Conservation (phyloP, 768 basidiomycete genomes). For the Amanita jacksonii region DNA sequence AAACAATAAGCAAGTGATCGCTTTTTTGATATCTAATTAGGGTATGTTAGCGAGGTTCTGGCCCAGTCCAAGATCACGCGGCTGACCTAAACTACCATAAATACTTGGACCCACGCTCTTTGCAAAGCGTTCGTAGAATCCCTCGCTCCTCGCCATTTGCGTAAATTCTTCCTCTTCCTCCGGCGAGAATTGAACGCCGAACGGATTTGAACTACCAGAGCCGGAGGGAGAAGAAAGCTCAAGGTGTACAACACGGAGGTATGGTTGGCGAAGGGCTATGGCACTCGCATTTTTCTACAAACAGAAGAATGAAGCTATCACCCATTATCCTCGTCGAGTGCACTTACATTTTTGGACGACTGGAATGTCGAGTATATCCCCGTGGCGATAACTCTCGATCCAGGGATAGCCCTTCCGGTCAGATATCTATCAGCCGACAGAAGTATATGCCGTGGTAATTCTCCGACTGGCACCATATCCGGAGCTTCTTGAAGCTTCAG, state of each 20-base stretch:
- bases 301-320: background rate
- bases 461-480: constrained; percentile 99
- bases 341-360: constrained; percentile 68
- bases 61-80: background rate
- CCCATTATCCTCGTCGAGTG: background rate
- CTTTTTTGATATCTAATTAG: constrained; percentile 90
- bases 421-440: constrained; percentile 86
- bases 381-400: constrained; percentile 89
- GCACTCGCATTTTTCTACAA: constrained; percentile 69
- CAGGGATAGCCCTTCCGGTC: constrained; percentile 90
- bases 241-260: constrained; percentile 87
- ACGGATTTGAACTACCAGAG: constrained; percentile 68
- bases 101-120: constrained; percentile 96
- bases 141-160: constrained; percentile 80
- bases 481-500: constrained; percentile 98
- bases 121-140: constrained; percentile 89
- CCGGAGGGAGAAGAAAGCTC: constrained; percentile 79
- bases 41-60: background rate
- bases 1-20: constrained; percentile 91
- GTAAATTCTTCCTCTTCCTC: constrained; percentile 97
- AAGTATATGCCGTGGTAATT: constrained; percentile 91
- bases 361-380: constrained; percentile 98
- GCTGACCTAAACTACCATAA: constrained; percentile 80
- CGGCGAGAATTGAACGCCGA: constrained; percentile 82
- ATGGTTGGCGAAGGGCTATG: constrained; percentile 87